These are phyloP conservation scores for Primulina tabacum DNA, from an alignment of 257 asterid species.

Conservation along the genomic window DNA sequence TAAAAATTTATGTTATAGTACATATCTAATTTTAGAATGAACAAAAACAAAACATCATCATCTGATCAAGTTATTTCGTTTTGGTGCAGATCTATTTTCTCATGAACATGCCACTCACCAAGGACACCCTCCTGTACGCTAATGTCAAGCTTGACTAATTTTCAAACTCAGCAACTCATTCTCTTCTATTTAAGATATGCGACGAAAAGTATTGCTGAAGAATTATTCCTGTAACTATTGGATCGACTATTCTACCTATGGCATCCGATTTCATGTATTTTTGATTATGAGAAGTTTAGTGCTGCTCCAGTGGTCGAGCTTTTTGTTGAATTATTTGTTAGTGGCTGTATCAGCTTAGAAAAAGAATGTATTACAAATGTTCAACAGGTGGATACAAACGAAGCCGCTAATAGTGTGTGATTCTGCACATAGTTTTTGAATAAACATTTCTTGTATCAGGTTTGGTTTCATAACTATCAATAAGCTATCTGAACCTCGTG, in stretches of 20 bases:
- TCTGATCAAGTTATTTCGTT: constrained; percentile 24
- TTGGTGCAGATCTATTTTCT: constrained; percentile 71
- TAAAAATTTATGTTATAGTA: neutral
- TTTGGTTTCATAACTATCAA: constrained; percentile 16
- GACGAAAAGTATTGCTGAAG: constrained; percentile 25
- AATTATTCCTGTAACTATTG: constrained; percentile 21
- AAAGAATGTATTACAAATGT: constrained; percentile 19
- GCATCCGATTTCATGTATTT: constrained; percentile 20
- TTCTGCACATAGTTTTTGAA: constrained; percentile 19
- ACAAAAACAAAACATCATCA: neutral
- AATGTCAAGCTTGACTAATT: constrained; percentile 83
- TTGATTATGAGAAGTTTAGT: constrained; percentile 18
- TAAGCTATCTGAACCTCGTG: neutral
- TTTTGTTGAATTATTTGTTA: constrained; percentile 23
- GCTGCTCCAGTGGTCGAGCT: constrained; percentile 16
- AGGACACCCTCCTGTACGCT: constrained; percentile 91
- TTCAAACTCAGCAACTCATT: constrained; percentile 8
- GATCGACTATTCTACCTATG: constrained; percentile 24
- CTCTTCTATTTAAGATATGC: constrained; percentile 27
- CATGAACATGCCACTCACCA: constrained; percentile 78
- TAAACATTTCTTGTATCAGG: neutral
- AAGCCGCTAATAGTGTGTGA: constrained; percentile 11
- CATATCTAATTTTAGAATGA: neutral
- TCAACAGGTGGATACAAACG: constrained; percentile 12
- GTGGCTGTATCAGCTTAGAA: constrained; percentile 28